Conservation (phyloP, 768 basidiomycete genomes). For the Leccinum barrowsii region DNA sequence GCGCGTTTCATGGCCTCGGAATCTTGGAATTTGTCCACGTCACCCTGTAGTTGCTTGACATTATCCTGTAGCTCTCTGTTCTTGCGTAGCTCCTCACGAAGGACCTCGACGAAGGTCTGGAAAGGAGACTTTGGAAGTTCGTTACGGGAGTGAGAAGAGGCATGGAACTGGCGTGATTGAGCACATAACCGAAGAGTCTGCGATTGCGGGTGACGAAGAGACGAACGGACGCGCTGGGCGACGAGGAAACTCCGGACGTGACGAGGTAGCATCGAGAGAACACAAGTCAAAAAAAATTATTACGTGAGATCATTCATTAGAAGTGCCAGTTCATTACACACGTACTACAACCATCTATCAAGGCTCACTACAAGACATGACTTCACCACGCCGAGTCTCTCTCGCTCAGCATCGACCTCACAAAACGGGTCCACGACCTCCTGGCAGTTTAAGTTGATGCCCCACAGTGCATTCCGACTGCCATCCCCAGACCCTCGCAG, state of each 20-base stretch:
- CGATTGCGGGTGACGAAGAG: slow-evolving; percentile 11
- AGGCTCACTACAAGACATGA: too few species aligned
- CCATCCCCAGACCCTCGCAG: too few species aligned
- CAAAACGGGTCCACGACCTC: too few species aligned
- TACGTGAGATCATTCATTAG: neutral
- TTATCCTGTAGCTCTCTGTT: slow-evolving; percentile 94
- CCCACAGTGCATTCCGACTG: too few species aligned
- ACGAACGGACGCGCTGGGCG: slow-evolving; percentile 26
- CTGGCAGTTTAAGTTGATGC: too few species aligned
- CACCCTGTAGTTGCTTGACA: slow-evolving; percentile 94
- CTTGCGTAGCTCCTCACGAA: slow-evolving; percentile 90
- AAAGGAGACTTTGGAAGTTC: slow-evolving; percentile 90
- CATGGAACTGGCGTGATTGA: slow-evolving; percentile 49
- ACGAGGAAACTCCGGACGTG: slow-evolving; percentile 40
- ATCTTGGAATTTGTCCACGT: slow-evolving; percentile 96
- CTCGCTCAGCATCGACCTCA: too few species aligned
- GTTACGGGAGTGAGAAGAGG: slow-evolving; percentile 56
- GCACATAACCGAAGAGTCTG: slow-evolving; percentile 27
- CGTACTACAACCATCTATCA: too few species aligned
- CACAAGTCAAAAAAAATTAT: slow-evolving; percentile 12
- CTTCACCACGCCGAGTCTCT: too few species aligned
- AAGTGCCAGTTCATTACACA: too few species aligned
- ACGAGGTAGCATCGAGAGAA: slow-evolving; percentile 42
- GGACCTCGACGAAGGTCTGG: slow-evolving; percentile 91
- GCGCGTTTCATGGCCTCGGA: slow-evolving; percentile 94